A percentile compares a stretch with the other conserved stretches of the same genome.
Evolutionary conservation across 805 yeast genomes (phyloP).

Genomic region (Wickerhamomyces hampshirensis): DNA sequence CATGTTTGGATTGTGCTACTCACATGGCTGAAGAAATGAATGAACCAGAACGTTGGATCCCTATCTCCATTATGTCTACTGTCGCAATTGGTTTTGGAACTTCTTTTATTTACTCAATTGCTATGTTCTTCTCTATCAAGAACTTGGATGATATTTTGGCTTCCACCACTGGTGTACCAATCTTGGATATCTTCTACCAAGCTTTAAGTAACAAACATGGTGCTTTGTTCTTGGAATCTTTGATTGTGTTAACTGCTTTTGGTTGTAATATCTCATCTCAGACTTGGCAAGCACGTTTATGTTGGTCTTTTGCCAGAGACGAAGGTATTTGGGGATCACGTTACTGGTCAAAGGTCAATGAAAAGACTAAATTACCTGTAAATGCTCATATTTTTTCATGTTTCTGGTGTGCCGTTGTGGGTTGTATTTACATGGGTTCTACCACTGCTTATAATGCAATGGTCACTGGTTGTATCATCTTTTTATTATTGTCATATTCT

Average conservation of each 20-base stretch:
- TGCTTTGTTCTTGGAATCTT: slow-evolving; percentile 45
- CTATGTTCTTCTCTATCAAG: slow-evolving; percentile 55
- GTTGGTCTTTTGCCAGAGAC: slow-evolving; percentile 69
- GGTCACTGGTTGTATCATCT: slow-evolving; percentile 55
- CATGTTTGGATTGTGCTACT: slow-evolving; percentile 66
- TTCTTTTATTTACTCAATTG: slow-evolving; percentile 43
- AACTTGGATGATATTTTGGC: slow-evolving; percentile 44
- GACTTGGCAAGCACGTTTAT: slow-evolving; percentile 64
- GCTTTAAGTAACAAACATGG: slow-evolving; percentile 49
- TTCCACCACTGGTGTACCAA: slow-evolving; percentile 55
- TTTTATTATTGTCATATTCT: slow-evolving; percentile 51
- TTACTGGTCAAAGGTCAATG: slow-evolving; percentile 44
- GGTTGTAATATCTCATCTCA: slow-evolving; percentile 58
- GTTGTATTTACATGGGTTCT: slow-evolving; percentile 62
- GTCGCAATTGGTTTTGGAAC: slow-evolving; percentile 65
- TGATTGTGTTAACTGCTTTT: slow-evolving; percentile 48
- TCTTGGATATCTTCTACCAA: slow-evolving; percentile 58
- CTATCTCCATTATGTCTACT: slow-evolving; percentile 57
- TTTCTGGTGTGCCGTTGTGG: slow-evolving; percentile 47
- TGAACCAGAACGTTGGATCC: slow-evolving; percentile 50
- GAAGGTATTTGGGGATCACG: slow-evolving; percentile 53
- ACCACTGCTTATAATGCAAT: slow-evolving; percentile 64
- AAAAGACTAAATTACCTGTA: slow-evolving; percentile 48
- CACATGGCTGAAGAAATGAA: slow-evolving; percentile 65
- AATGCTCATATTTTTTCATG: slow-evolving; percentile 55